Conservation (phyloP, 805 yeast species). For the Saccharomycopsis sp. region DNA sequence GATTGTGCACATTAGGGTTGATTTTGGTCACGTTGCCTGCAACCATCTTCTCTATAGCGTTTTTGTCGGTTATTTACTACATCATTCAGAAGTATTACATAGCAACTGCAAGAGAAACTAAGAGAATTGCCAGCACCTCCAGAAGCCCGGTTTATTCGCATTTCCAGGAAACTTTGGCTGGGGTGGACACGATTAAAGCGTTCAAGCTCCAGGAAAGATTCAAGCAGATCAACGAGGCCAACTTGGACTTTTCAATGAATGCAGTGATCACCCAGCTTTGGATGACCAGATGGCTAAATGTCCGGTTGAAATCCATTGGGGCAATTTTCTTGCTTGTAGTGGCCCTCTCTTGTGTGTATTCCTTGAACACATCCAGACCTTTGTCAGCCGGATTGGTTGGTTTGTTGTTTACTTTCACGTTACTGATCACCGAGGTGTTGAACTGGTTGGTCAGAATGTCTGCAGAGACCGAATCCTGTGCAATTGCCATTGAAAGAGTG, state of each 20-base stretch:
- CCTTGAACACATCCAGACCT: conserved; percentile 36
- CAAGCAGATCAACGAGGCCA: conserved; percentile 44
- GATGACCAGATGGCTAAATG: conserved; percentile 60
- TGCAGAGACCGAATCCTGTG: conserved; percentile 57
- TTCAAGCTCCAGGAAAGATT: conserved; percentile 64
- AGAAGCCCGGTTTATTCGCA: conserved; percentile 77
- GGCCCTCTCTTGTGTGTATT: conserved; percentile 43
- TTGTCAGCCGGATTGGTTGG: conserved; percentile 57
- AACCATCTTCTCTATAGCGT: conserved; percentile 41
- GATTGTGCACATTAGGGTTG: conserved; percentile 44
- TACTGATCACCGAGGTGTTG: conserved; percentile 48
- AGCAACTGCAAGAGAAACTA: conserved; percentile 68
- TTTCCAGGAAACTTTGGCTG: conserved; percentile 73
- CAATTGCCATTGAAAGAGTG: conserved; percentile 64
- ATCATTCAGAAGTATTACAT: conserved; percentile 69
- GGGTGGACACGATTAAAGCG: conserved; percentile 74
- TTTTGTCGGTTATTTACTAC: conserved; percentile 49
- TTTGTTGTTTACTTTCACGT: conserved; percentile 56
- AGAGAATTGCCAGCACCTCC: conserved; percentile 62
- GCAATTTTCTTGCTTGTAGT: conserved; percentile 37
- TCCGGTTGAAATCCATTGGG: conserved; percentile 56
- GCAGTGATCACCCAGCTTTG: conserved; percentile 25
- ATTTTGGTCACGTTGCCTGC: conserved; percentile 50
- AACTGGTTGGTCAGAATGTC: conserved; percentile 52
- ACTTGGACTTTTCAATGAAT: conserved; percentile 43